These are phyloP conservation scores for Hypericum perforatum DNA, from an alignment of 345 rosid genomes.

Conservation along the genomic window DNA sequence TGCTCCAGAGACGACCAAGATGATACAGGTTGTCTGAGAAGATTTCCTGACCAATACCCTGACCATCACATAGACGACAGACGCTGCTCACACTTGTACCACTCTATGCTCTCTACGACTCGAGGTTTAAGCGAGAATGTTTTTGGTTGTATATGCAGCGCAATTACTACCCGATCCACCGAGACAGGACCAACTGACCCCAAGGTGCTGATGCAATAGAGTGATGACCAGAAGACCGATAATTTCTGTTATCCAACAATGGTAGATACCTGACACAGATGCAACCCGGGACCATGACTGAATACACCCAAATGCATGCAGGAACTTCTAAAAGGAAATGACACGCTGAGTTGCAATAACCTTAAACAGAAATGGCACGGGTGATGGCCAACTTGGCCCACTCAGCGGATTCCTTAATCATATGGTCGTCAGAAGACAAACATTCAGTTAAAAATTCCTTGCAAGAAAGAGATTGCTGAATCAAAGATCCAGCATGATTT, in stretches of 20 bases:
- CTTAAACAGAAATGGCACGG: constrained; percentile 66
- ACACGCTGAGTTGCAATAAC: constrained; percentile 19
- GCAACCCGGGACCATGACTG: constrained; percentile 36
- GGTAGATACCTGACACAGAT: constrained; percentile 34
- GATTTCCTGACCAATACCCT: constrained; percentile 2
- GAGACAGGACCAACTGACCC: constrained; percentile 20
- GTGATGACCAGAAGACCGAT: constrained; percentile 27
- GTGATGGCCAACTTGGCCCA: constrained; percentile 72
- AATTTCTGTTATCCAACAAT: constrained; percentile 28
- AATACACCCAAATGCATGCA: constrained; percentile 48
- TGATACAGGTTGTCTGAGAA: constrained; percentile 4
- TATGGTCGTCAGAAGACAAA: constrained; percentile 57
- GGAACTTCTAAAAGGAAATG: constrained; percentile 23
- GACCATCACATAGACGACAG: neutral
- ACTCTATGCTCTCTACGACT: constrained; percentile 11
- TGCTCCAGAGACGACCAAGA: constrained; percentile 5
- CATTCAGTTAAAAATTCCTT: constrained; percentile 71
- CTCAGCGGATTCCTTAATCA: constrained; percentile 62
- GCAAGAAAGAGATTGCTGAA: constrained; percentile 58
- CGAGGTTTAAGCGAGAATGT: neutral
- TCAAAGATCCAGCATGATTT: constrained; percentile 60
- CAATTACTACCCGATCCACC: constrained; percentile 14
- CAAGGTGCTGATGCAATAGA: constrained; percentile 44
- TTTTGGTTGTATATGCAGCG: constrained; percentile 10
- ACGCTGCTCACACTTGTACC: constrained; percentile 3